Evolutionary conservation across 805 yeast species (phyloP).

Genomic region (Spathaspora arborariae): DNA sequence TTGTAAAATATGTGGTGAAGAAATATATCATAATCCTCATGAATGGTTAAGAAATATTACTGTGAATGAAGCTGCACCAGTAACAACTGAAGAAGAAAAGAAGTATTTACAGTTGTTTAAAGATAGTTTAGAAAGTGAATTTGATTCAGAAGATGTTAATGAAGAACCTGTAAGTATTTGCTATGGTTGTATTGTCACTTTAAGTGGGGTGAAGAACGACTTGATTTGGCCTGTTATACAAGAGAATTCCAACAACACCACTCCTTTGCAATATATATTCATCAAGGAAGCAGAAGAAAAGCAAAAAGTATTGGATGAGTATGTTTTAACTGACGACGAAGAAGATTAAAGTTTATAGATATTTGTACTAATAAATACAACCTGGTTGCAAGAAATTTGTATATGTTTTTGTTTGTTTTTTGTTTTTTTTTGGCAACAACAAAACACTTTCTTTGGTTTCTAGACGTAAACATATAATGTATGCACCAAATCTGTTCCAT

Average conservation of each 20-base stretch:
- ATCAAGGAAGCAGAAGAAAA: constrained; percentile 11
- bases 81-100: constrained; percentile 38
- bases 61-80: constrained; percentile 50
- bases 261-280: constrained; percentile 4
- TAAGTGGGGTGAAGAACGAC: constrained; percentile 38
- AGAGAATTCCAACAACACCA: constrained; percentile 12
- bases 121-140: background rate
- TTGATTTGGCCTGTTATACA: constrained; percentile 34
- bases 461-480: constrained; percentile 29
- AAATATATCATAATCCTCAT: constrained; percentile 54
- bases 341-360: constrained; percentile 1
- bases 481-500: constrained; percentile 44
- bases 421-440: background rate
- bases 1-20: constrained; percentile 58
- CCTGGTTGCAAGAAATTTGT: no score
- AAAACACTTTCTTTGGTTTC: background rate
- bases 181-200: constrained; percentile 71
- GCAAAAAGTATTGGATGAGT: constrained; percentile 45
- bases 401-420: no score
- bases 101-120: constrained; percentile 17
- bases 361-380: background rate
- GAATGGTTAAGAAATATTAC: constrained; percentile 70
- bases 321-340: constrained; percentile 39
- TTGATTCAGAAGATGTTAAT: constrained; percentile 3
- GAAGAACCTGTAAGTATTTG: constrained; percentile 42